A percentile compares a stretch with the other conserved stretches of the same genome.
Conservation (phyloP, 1,139 yeast species). For the Sugiyamaella paludigena region DNA sequence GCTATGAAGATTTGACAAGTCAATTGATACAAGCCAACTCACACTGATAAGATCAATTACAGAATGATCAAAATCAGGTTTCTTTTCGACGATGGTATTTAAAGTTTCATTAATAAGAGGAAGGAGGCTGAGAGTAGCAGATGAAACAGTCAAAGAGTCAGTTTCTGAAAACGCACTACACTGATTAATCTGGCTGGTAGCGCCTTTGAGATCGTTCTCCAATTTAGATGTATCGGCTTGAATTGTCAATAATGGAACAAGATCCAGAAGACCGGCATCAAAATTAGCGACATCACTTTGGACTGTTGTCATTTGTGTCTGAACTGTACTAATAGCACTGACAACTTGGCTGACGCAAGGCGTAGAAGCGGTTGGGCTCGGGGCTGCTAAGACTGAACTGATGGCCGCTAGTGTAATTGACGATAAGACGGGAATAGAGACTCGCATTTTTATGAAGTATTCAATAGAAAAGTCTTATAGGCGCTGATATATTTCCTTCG, state of each 20-base stretch:
- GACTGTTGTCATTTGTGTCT: slow-evolving; percentile 8
- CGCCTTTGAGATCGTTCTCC: slow-evolving; percentile 14
- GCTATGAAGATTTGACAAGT: slow-evolving; percentile 16
- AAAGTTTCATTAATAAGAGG: slow-evolving; percentile 21
- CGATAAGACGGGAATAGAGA: neutral
- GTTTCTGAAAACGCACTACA: slow-evolving; percentile 13
- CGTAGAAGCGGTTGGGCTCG: slow-evolving; percentile 8
- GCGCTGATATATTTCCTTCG: neutral
- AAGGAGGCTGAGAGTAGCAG: slow-evolving; percentile 16
- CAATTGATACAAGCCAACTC: slow-evolving; percentile 21
- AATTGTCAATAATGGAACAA: slow-evolving; percentile 19
- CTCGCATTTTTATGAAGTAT: slow-evolving; percentile 5
- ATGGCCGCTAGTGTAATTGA: no score
- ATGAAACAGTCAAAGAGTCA: slow-evolving; percentile 17
- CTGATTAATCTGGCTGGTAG: slow-evolving; percentile 13
- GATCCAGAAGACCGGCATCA: slow-evolving; percentile 16
- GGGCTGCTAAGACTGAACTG: slow-evolving; percentile 7
- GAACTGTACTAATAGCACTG: slow-evolving; percentile 3
- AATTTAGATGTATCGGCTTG: slow-evolving; percentile 16
- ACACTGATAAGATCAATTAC: slow-evolving; percentile 22
- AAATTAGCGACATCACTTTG: slow-evolving; percentile 5
- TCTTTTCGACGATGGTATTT: slow-evolving; percentile 20
- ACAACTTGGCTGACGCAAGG: slow-evolving; percentile 6
- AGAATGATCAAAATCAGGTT: slow-evolving; percentile 23
- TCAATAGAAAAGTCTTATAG: neutral